Evolutionary conservation across 768 basidiomycete genomes (phyloP).

Genomic region (Albatrellus ellisii): DNA sequence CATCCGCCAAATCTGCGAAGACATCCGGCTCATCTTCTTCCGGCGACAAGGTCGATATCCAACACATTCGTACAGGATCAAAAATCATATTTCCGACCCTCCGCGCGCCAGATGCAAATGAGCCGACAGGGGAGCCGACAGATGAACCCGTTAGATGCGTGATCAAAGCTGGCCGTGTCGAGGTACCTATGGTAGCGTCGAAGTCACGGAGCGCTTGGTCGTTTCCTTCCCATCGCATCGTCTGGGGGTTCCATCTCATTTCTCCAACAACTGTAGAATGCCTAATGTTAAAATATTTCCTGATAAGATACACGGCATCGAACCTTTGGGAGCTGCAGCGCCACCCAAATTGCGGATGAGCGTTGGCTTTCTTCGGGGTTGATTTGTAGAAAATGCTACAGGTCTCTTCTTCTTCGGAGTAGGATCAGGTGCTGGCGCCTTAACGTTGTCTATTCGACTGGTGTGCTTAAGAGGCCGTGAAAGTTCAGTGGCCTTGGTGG

Average conservation of each 20-base stretch:
- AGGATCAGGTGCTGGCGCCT: too few relatives aligned
- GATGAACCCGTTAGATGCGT: conserved; percentile 88
- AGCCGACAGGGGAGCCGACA: conserved; percentile 63
- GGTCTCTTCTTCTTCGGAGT: conserved; percentile 36
- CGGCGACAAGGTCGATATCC: conserved; percentile 75
- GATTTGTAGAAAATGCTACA: conserved; percentile 29
- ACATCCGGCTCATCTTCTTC: conserved; percentile 94
- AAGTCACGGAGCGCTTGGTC: conserved; percentile 86
- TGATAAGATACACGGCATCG: conserved; percentile 13
- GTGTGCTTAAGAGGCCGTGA: conserved; percentile 35
- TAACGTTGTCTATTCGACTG: conserved; percentile 43
- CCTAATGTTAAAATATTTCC: conserved; percentile 6
- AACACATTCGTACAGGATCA: conserved; percentile 89
- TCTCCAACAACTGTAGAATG: conserved; percentile 69
- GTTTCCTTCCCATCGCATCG: conserved; percentile 94
- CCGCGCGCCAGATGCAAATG: conserved; percentile 65
- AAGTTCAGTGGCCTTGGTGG: too few relatives aligned
- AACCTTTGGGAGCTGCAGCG: conserved; percentile 59
- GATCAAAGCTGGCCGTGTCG: conserved; percentile 89
- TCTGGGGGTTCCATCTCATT: conserved; percentile 93
- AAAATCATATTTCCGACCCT: conserved; percentile 98
- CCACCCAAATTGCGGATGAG: conserved; percentile 78
- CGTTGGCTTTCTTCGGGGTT: conserved; percentile 65
- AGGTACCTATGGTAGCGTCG: conserved; percentile 56
- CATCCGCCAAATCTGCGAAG: conserved; percentile 87